Evolutionary conservation across 164 flowering plant genomes (phyloP).

Genomic region (Nymphaea colorata): DNA sequence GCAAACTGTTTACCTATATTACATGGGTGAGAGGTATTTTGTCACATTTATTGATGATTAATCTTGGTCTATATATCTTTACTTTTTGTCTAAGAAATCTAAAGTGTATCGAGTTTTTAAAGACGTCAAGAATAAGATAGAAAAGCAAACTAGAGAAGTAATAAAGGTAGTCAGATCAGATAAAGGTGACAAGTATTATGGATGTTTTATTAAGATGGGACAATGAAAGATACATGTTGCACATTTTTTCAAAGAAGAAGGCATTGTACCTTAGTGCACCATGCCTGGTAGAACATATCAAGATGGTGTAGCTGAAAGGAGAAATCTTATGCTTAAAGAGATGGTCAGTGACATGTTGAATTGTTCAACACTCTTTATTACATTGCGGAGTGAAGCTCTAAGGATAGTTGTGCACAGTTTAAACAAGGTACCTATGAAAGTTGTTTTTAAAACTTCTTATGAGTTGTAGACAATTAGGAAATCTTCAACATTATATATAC

Average conservation of each 20-base stretch:
- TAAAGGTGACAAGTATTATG: conserved; percentile 1
- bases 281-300: neutral
- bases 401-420: neutral
- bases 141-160: neutral
- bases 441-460: neutral
- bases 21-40: too few species aligned
- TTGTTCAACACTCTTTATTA: neutral
- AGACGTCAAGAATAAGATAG: neutral
- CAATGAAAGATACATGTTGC: neutral
- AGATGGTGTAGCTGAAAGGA: conserved; percentile 1
- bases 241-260: neutral
- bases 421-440: neutral
- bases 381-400: neutral
- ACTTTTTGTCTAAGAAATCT: too few species aligned
- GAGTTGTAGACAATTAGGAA: neutral
- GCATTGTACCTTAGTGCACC: conserved; percentile 2
- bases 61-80: too few species aligned
- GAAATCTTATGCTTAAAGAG: neutral
- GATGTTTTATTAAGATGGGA: neutral
- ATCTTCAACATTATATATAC: neutral
- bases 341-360: neutral
- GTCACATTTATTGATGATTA: too few species aligned
- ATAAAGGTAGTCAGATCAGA: neutral
- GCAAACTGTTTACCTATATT: too few species aligned
- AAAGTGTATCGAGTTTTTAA: neutral